Conservation (phyloP, 2,329 filamentous ascomycete species). For the Sarocladium brachiariae region DNA sequence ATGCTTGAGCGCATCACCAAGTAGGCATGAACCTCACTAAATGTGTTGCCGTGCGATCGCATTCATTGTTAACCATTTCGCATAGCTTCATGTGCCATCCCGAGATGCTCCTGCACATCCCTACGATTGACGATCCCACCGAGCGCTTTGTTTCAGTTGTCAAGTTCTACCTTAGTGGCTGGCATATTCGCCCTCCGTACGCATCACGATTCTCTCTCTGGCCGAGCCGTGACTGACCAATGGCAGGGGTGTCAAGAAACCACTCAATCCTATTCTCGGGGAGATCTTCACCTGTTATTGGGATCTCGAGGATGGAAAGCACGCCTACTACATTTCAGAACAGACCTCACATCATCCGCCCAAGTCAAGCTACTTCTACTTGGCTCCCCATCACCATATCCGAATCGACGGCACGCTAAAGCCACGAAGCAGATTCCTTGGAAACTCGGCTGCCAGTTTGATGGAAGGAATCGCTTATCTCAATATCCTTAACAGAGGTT, state of each 20-base stretch:
- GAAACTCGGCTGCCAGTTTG: constrained; percentile 93
- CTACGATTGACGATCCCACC: constrained; percentile 79
- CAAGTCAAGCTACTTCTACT: constrained; percentile 98
- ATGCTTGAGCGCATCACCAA: constrained; percentile 99
- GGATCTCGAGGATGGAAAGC: constrained; percentile 78
- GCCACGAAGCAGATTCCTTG: constrained; percentile 88
- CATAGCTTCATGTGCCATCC: constrained; percentile 97
- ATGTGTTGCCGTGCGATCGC: not conserved
- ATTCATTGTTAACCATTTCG: not conserved
- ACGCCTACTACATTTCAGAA: constrained; percentile 92
- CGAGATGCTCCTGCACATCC: constrained; percentile 85
- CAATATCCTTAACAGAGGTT: constrained; percentile 70
- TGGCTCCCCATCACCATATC: constrained; percentile 89
- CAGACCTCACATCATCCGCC: constrained; percentile 98
- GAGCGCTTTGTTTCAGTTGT: constrained; percentile 90
- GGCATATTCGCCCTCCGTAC: constrained; percentile 97
- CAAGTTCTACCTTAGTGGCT: constrained; percentile 96
- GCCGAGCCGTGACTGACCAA: constrained; percentile 17
- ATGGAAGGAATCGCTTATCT: constrained; percentile 96
- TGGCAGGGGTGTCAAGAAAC: constrained; percentile 89
- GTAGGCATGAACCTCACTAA: constrained; percentile 42
- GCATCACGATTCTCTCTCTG: constrained; percentile 27
- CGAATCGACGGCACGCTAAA: constrained; percentile 94
- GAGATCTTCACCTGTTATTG: constrained; percentile 95
- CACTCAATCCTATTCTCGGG: constrained; percentile 90